These are phyloP conservation scores for Leccinum boreale DNA, from an alignment of 768 basidiomycete genomes.

Conservation along the genomic window DNA sequence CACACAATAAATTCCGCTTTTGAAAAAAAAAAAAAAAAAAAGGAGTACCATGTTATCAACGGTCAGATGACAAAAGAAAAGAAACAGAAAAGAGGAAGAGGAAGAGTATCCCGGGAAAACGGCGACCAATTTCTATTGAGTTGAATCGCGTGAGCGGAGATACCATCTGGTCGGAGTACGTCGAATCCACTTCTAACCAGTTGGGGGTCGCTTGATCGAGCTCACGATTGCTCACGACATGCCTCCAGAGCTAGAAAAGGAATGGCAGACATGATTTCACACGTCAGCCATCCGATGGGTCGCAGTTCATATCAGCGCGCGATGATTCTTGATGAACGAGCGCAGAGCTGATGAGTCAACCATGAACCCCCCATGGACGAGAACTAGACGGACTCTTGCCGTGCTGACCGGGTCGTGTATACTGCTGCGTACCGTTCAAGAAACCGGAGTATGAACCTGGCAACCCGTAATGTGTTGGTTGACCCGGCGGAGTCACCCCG, in stretches of 20 bases:
- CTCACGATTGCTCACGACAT: not conserved
- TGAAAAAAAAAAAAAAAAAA: not conserved
- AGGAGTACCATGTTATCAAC: not conserved
- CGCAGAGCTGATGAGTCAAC: slow-evolving; percentile 11
- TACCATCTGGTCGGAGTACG: not conserved
- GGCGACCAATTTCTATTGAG: slow-evolving; percentile 3
- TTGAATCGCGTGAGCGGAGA: slow-evolving; percentile 3
- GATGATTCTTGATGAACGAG: not conserved
- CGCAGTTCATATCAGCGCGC: not conserved
- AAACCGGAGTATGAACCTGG: slow-evolving; percentile 12
- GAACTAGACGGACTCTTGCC: slow-evolving; percentile 18
- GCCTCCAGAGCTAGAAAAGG: not conserved
- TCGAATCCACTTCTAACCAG: not conserved
- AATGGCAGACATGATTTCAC: slow-evolving; percentile 8
- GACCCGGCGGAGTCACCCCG: not conserved
- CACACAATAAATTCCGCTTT: slow-evolving; percentile 7
- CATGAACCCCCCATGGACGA: slow-evolving; percentile 24
- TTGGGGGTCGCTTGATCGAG: not conserved
- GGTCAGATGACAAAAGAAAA: not conserved
- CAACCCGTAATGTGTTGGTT: slow-evolving; percentile 4
- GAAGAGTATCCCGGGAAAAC: not conserved
- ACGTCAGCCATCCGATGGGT: slow-evolving; percentile 4
- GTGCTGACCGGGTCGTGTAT: slow-evolving; percentile 19
- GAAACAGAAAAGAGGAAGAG: not conserved
- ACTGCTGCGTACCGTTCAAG: slow-evolving; percentile 13